These are phyloP conservation scores for Tetrastigma voinierianum DNA, from an alignment of 164 flowering plant genomes.

Conservation along the genomic window DNA sequence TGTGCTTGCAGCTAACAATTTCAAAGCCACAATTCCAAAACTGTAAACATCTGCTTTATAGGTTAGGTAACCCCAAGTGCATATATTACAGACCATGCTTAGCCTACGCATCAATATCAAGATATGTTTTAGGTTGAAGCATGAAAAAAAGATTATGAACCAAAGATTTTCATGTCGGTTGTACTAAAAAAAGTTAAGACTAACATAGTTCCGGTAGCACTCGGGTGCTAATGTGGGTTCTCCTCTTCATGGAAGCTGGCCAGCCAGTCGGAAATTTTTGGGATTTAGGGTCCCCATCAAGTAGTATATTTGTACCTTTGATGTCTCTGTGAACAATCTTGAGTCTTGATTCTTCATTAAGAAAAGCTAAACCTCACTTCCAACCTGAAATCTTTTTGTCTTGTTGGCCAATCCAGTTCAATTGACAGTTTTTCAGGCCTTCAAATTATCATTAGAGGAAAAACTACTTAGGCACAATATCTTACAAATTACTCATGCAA, in stretches of 20 bases:
- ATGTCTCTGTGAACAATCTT: too few species aligned
- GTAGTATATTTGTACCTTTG: too few species aligned
- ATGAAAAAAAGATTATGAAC: too few species aligned
- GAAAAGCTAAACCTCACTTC: conserved; percentile 46
- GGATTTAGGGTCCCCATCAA: conserved; percentile 38
- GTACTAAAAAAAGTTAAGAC: conserved; percentile 5
- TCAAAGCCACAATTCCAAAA: too few species aligned
- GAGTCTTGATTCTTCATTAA: too few species aligned
- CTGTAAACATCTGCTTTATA: too few species aligned
- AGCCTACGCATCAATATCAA: conserved; percentile 32
- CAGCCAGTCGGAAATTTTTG: conserved; percentile 53
- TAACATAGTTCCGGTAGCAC: conserved; percentile 55
- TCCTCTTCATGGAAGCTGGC: conserved; percentile 50
- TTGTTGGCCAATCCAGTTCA: conserved; percentile 43
- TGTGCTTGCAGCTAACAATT: too few species aligned
- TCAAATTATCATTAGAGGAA: too few species aligned
- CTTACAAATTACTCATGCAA: too few species aligned
- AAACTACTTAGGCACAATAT: too few species aligned
- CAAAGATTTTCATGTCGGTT: background rate
- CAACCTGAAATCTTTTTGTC: conserved; percentile 41
- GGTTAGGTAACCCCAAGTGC: conserved; percentile 57
- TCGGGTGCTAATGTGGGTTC: conserved; percentile 52
- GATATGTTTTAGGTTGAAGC: background rate
- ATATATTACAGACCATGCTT: conserved; percentile 71
- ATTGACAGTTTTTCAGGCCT: conserved; percentile 23